Conservation (phyloP, 148 eudicot genomes). For the Cornus controversa region DNA sequence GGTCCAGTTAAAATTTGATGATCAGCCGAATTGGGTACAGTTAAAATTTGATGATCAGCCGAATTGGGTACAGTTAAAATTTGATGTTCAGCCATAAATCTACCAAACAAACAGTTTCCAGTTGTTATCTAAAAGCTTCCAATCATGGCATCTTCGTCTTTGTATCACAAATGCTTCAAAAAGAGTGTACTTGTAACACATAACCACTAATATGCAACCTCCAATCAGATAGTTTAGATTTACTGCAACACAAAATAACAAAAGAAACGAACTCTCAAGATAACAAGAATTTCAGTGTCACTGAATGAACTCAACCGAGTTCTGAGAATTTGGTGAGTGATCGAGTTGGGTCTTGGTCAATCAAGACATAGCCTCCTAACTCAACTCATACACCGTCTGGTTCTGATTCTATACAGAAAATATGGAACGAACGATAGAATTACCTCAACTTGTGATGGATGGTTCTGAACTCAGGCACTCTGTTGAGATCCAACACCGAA, state of each 20-base stretch:
- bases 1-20: background rate
- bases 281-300: background rate
- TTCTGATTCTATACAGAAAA: background rate
- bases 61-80: conserved; percentile 26
- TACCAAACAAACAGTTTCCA: conserved; percentile 10
- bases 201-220: background rate
- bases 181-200: background rate
- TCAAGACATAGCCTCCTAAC: background rate
- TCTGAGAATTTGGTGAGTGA: background rate
- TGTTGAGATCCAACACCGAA: background rate
- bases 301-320: background rate
- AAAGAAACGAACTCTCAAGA: background rate
- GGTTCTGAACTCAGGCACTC: background rate
- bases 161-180: background rate
- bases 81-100: conserved; percentile 50
- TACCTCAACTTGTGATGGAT: background rate
- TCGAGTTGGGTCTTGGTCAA: background rate
- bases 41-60: conserved; percentile 20
- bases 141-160: conserved; percentile 18
- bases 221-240: background rate
- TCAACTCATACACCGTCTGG: background rate
- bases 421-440: background rate
- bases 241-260: background rate
- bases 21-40: conserved; percentile 3
- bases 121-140: conserved; percentile 17